These are phyloP conservation scores for Mycena galericulata DNA, from an alignment of 768 basidiomycete species.

Conservation along the genomic window DNA sequence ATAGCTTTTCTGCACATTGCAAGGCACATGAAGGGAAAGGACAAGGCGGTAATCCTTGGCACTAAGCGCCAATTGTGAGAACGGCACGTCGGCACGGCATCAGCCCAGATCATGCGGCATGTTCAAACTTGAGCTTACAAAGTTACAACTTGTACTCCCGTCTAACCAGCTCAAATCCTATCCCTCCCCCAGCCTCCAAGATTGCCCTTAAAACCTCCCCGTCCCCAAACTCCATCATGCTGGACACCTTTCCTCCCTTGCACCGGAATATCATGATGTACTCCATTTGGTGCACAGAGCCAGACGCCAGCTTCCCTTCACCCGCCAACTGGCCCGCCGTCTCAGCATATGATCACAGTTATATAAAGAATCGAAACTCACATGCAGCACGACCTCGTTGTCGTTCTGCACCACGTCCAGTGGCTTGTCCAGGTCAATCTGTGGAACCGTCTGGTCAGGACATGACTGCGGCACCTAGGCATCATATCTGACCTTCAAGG, in stretches of 20 bases:
- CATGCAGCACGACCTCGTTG: conserved; percentile 6
- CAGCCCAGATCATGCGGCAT: conserved; percentile 9
- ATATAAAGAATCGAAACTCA: not conserved
- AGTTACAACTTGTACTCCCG: not conserved
- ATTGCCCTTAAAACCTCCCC: not conserved
- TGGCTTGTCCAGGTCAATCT: not conserved
- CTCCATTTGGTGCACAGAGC: not conserved
- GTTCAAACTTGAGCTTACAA: not conserved
- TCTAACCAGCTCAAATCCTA: not conserved
- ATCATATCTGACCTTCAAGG: not conserved
- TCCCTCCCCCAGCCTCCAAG: conserved; percentile 5
- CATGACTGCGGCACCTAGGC: not conserved
- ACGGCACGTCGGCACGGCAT: conserved; percentile 9
- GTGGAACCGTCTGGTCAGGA: not conserved
- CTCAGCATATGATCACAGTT: no score
- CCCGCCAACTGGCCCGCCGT: not conserved
- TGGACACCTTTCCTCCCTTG: conserved; percentile 7
- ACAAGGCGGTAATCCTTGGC: not conserved
- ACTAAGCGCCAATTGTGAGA: conserved; percentile 2
- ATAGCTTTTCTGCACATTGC: not conserved
- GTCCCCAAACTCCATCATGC: conserved; percentile 12
- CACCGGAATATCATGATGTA: not conserved
- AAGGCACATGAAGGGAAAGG: conserved; percentile 4
- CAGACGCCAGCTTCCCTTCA: not conserved
- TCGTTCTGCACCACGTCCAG: conserved; percentile 1